Evolutionary conservation across 2,329 filamentous ascomycete species (phyloP).

Genomic region (Delphinella strobiligena): DNA sequence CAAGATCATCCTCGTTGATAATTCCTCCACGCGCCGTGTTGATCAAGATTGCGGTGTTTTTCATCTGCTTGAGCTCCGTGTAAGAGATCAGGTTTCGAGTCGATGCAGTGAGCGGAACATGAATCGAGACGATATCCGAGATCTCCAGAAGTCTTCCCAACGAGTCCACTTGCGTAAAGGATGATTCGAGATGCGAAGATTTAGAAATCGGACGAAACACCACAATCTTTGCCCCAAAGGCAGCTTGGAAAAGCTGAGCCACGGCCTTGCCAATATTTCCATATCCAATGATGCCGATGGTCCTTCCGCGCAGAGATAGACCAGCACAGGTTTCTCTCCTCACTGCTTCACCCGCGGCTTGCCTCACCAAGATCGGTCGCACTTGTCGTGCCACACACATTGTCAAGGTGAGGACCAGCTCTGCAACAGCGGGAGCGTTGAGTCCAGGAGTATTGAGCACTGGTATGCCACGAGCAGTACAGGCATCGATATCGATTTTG

Average conservation of each 20-base stretch:
- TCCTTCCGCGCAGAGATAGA: slow-evolving; percentile 22
- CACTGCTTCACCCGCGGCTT: slow-evolving; percentile 15
- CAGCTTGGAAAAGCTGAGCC: slow-evolving; percentile 24
- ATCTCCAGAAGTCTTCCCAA: slow-evolving; percentile 16
- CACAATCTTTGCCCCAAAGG: slow-evolving; percentile 19
- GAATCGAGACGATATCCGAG: slow-evolving; percentile 24
- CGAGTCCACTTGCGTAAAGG: slow-evolving; percentile 14
- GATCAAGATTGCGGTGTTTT: slow-evolving; percentile 19
- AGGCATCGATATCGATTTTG: slow-evolving; percentile 32
- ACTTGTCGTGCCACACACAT: slow-evolving; percentile 19
- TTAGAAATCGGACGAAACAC: slow-evolving; percentile 14
- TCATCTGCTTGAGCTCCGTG: slow-evolving; percentile 18
- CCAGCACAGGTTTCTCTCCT: slow-evolving; percentile 32
- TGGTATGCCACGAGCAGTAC: slow-evolving; percentile 26
- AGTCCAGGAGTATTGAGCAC: slow-evolving; percentile 38
- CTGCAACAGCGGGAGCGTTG: slow-evolving; percentile 24
- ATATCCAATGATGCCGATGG: slow-evolving; percentile 27
- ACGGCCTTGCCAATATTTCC: slow-evolving; percentile 24
- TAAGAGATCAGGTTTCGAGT: slow-evolving; percentile 22
- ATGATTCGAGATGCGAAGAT: slow-evolving; percentile 12
- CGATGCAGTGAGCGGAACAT: slow-evolving; percentile 19
- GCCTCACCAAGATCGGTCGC: slow-evolving; percentile 17
- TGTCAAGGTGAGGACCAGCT: slow-evolving; percentile 21
- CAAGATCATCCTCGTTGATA: slow-evolving; percentile 20
- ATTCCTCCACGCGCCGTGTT: slow-evolving; percentile 24